Evolutionary conservation across 2,329 filamentous ascomycete species (phyloP).

Genomic region (Arthrobotrys musiformis): DNA sequence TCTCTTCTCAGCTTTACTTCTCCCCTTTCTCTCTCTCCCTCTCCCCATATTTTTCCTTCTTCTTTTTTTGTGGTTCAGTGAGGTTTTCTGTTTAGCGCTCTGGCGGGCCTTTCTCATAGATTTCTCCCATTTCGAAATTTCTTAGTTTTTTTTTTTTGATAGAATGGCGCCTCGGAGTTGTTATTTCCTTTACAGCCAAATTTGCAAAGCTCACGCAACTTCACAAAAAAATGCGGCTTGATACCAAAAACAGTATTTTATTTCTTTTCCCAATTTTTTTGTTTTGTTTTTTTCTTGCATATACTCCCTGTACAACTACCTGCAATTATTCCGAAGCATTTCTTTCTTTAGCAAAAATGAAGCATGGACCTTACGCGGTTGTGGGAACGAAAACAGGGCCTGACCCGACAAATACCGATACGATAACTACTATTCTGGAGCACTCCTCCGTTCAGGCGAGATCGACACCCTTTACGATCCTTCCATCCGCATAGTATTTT

Average conservation of each 20-base stretch:
- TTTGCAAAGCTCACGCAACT: constrained; percentile 43
- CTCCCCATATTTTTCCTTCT: background rate
- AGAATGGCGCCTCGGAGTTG: constrained; percentile 53
- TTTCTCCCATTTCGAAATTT: constrained; percentile 1
- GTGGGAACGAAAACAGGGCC: constrained; percentile 42
- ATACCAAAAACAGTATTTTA: constrained; percentile 50
- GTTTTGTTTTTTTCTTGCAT: constrained; percentile 27
- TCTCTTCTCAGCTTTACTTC: background rate
- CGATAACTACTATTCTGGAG: constrained; percentile 32
- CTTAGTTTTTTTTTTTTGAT: constrained; percentile 13
- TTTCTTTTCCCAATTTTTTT: constrained; percentile 21
- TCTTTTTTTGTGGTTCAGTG: constrained; percentile 15
- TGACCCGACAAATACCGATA: constrained; percentile 54
- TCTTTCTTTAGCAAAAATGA: constrained; percentile 19
- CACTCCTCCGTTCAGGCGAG: constrained; percentile 54
- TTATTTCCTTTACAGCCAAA: constrained; percentile 52
- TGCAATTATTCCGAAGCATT: constrained; percentile 41
- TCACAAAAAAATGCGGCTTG: constrained; percentile 48
- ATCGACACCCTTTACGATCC: constrained; percentile 43
- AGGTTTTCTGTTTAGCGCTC: constrained; percentile 27
- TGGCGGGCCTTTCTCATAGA: constrained; percentile 33
- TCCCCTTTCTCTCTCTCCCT: background rate
- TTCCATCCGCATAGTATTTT: constrained; percentile 43
- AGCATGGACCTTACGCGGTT: constrained; percentile 15
- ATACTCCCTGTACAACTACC: constrained; percentile 55